Conservation (phyloP, 1,284 basidiomycete genomes). For the Rhodofomes roseus region DNA sequence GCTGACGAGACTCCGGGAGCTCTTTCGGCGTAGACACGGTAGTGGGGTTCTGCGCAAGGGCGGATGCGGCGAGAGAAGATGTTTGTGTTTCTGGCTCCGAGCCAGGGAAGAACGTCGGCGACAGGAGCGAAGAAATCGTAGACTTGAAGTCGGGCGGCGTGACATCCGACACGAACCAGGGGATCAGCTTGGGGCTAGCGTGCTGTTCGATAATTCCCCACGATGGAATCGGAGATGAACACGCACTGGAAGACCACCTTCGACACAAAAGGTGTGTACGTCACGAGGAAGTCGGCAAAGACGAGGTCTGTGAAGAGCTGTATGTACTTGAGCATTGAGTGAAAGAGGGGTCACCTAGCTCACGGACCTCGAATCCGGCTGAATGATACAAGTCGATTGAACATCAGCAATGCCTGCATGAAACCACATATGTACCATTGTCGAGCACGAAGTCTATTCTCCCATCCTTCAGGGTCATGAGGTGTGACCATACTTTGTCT, state of each 20-base stretch:
- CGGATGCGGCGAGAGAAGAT: background rate
- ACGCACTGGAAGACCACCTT: conserved; percentile 88
- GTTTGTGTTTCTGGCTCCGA: conserved; percentile 15
- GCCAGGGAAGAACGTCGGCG: conserved; percentile 56
- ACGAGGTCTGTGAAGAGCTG: conserved; percentile 92
- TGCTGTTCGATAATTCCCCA: conserved; percentile 1
- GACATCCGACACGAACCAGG: conserved; percentile 94
- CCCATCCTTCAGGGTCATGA: conserved; percentile 54
- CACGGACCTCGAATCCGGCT: conserved; percentile 84
- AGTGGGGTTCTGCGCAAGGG: background rate
- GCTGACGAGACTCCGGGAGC: conserved; percentile 25
- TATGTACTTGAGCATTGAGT: background rate
- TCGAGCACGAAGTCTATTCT: conserved; percentile 90
- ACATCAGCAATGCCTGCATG: too few relatives aligned
- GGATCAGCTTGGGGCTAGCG: conserved; percentile 78
- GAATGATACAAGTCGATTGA: background rate
- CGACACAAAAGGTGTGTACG: conserved; percentile 78
- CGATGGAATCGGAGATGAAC: background rate
- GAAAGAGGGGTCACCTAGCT: background rate
- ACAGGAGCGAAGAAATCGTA: conserved; percentile 49
- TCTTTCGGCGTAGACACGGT: conserved; percentile 12
- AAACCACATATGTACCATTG: conserved; percentile 57
- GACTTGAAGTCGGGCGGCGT: conserved; percentile 74
- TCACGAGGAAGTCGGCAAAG: conserved; percentile 91
- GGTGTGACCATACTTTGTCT: conserved; percentile 69